These are phyloP conservation scores for Aspergillus japonicus DNA, from an alignment of 2,329 filamentous ascomycete species.

Conservation along the genomic window DNA sequence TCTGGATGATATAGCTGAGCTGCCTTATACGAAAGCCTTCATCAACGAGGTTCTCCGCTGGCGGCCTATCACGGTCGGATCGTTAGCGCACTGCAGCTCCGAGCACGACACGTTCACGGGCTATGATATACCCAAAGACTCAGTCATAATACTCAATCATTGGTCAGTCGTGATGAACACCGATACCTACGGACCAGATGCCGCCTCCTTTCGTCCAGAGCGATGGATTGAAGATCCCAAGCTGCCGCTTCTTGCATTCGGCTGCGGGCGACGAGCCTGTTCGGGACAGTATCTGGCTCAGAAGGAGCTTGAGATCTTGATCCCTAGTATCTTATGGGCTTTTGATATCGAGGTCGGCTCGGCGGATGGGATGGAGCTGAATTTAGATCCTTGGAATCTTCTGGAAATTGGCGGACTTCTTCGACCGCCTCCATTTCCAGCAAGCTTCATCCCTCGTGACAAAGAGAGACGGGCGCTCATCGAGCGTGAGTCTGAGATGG, in stretches of 20 bases:
- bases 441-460: not conserved
- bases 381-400: not conserved
- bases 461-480: not conserved
- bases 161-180: conserved; percentile 44
- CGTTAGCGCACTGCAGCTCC: conserved; percentile 46
- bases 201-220: conserved; percentile 38
- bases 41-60: conserved; percentile 34
- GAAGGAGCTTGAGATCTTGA: conserved; percentile 51
- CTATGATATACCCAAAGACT: conserved; percentile 49
- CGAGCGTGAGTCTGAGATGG: not conserved
- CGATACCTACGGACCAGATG: conserved; percentile 35
- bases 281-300: conserved; percentile 33
- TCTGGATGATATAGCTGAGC: conserved; percentile 15
- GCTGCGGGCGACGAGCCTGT: conserved; percentile 54
- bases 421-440: not conserved
- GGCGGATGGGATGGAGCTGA: not conserved
- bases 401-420: not conserved
- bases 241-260: conserved; percentile 57
- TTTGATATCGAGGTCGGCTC: not conserved
- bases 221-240: conserved; percentile 45
- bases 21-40: conserved; percentile 32
- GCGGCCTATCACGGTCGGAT: conserved; percentile 36
- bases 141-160: conserved; percentile 44
- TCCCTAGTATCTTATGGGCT: conserved; percentile 55
- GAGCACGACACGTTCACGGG: conserved; percentile 48